These are phyloP conservation scores for Pseudohyphozyma bogoriensis DNA, from an alignment of 768 basidiomycete species.

Conservation along the genomic window DNA sequence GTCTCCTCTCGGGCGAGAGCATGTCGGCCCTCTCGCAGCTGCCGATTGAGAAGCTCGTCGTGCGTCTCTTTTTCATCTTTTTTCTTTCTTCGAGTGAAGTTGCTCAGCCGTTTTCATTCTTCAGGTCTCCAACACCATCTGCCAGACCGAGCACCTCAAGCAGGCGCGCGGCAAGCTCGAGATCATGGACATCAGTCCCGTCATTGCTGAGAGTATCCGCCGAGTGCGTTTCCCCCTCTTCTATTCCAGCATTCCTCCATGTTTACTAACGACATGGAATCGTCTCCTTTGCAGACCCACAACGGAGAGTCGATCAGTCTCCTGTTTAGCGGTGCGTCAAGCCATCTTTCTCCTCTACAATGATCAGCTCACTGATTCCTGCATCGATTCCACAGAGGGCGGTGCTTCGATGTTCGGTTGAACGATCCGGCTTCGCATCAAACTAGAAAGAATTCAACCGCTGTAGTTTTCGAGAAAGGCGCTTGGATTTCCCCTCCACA, in stretches of 20 bases:
- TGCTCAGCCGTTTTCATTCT: background rate
- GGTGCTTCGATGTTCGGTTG: too few relatives aligned
- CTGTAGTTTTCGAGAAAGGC: too few relatives aligned
- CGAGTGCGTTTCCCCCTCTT: conserved; percentile 38
- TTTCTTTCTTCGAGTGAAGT: background rate
- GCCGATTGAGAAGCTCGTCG: conserved; percentile 76
- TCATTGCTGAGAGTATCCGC: conserved; percentile 90
- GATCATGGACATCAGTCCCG: conserved; percentile 80
- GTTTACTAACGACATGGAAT: background rate
- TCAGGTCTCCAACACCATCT: conserved; percentile 90
- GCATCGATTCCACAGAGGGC: too few relatives aligned
- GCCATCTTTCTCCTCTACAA: too few relatives aligned
- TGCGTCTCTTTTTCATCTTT: conserved; percentile 40
- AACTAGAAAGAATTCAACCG: too few relatives aligned
- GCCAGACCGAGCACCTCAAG: conserved; percentile 56
- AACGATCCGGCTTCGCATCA: too few relatives aligned
- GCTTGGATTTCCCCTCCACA: too few relatives aligned
- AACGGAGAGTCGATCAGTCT: conserved; percentile 87
- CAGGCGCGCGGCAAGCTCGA: conserved; percentile 60
- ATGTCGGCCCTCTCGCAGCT: conserved; percentile 58
- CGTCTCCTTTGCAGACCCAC: conserved; percentile 49
- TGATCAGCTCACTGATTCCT: too few relatives aligned
- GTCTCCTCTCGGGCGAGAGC: conserved; percentile 67
- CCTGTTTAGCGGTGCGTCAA: too few relatives aligned
- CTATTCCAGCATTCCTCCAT: too few relatives aligned